Base-by-base conservation (phyloP, 176 grass and related monocot genomes). In the Paspalum notatum region DNA sequence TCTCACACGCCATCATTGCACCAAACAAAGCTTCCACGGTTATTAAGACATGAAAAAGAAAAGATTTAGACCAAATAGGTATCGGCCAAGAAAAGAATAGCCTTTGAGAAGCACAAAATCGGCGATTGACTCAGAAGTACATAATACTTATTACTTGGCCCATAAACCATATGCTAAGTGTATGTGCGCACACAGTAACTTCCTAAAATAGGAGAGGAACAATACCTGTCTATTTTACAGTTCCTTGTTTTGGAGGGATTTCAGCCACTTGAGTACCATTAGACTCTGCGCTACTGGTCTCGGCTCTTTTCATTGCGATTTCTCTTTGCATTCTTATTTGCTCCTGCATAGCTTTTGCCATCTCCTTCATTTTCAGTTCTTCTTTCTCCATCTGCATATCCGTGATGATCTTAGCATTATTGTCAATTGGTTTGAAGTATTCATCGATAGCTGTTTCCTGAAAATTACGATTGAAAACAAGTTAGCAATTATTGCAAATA, bases 371-470 rank as follows among this genome's bases (percentile, higher is more conserved):
- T 79, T 86, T 79, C 39, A 41, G 76, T 80, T 95, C 92, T 53
- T 93, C 92, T 87, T 93, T 95, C 54, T 95, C 88, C 81, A 95
- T 24, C 83, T 98, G 96, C 96, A 98, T 88, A 77, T 90, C 82
- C 39, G 87, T 85, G 65, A 98, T 82, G 52, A 89, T 89, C 58
- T 98, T 42, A 62, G 90, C 90, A 63, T 80, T 77, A 76, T 91
- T 89, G 80, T 93, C 96, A 21, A 98, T 89, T 44, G 92, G 92
- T 78, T 98, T 91, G 76, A 98, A 98, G 70, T 95, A 92, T 22
- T 93, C 82, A 46, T 98, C 92, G 32, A 98, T 95, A 55, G 90
- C 78, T 68, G 90, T 78, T 89, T 98, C 96, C 96, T 95, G 78
- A 40, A 76, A 77, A 82, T 76, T 40, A 84, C 21, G 22, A 72